A percentile compares a stretch with the other conserved stretches of the same genome.
phyloP scores from a whole-genome alignment of 2,329 filamentous ascomycete species.

The Parafenestella ontariensis region DNA sequence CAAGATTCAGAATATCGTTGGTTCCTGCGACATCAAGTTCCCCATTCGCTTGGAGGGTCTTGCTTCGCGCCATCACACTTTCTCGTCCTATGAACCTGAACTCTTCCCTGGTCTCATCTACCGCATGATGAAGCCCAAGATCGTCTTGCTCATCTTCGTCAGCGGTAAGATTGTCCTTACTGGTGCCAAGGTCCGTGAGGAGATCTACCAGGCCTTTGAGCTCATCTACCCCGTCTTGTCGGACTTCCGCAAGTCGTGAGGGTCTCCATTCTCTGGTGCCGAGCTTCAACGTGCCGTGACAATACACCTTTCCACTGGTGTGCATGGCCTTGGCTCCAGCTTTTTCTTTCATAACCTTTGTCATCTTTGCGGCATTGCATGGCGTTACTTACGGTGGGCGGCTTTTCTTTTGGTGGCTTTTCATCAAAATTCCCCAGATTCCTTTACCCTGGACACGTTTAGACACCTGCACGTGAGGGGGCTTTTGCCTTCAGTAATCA shows the following conservation, averaged over 20 bases:
- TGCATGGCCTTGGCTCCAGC: conserved; percentile 13
- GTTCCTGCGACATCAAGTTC: conserved; percentile 99
- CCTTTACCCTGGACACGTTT: conserved; percentile 32
- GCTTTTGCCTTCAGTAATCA: conserved; percentile 39
- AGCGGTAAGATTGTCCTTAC: conserved; percentile 98
- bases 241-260: conserved; percentile 69
- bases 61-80: conserved; percentile 97
- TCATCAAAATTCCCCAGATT: conserved; percentile 40
- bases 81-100: conserved; percentile 93
- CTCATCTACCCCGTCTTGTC: conserved; percentile 45
- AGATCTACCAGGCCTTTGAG: conserved; percentile 68
- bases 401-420: conserved; percentile 26
- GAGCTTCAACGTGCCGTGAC: conserved; percentile 10
- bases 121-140: conserved; percentile 99
- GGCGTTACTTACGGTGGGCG: conserved; percentile 44
- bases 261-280: conserved; percentile 1
- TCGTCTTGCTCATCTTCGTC: conserved; percentile 96
- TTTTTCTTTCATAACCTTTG: conserved; percentile 24
- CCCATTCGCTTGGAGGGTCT: conserved; percentile 96
- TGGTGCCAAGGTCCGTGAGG: conserved; percentile 95
- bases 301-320: conserved; percentile 4
- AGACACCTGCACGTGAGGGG: conserved; percentile 42
- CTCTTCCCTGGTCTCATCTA: conserved; percentile 99
- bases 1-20: conserved; percentile 97
- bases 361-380: conserved; percentile 50